A percentile compares a stretch with the other conserved stretches of the same genome.
phyloP scores from a whole-genome alignment of 2,329 filamentous ascomycete species.

The Aspergillus ochraceoroseus region DNA sequence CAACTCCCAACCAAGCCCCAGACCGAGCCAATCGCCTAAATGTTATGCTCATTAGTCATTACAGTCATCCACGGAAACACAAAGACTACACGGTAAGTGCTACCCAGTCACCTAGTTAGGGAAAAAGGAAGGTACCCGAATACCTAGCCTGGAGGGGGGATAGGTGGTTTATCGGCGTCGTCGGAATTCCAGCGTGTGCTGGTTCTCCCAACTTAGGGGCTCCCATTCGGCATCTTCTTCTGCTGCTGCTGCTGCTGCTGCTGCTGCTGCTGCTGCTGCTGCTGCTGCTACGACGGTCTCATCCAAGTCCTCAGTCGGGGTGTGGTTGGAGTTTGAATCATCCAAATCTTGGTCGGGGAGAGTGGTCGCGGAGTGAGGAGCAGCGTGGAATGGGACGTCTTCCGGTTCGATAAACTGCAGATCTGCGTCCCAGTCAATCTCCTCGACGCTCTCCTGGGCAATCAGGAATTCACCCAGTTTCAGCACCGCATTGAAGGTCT shows the following conservation, averaged over 20 bases:
- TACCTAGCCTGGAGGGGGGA: too few relatives aligned
- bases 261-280: too few relatives aligned
- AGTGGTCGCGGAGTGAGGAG: not conserved
- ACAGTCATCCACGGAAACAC: too few relatives aligned
- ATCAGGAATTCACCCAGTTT: slow-evolving; percentile 70
- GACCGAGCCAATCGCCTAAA: too few relatives aligned
- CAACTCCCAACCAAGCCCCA: too few relatives aligned
- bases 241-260: too few relatives aligned
- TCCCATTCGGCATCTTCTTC: slow-evolving; percentile 11
- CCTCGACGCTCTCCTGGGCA: slow-evolving; percentile 9
- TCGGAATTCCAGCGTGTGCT: slow-evolving; percentile 13
- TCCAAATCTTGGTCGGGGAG: not conserved
- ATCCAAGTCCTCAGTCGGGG: not conserved
- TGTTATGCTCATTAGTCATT: too few relatives aligned
- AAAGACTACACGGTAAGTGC: too few relatives aligned
- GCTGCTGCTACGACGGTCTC: too few relatives aligned
- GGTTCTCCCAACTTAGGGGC: slow-evolving; percentile 8
- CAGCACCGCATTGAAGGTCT: slow-evolving; percentile 75
- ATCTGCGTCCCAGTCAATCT: slow-evolving; percentile 17
- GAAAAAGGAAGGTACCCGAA: too few relatives aligned
- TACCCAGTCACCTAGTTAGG: too few relatives aligned
- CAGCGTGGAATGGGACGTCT: not conserved
- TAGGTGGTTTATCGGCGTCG: slow-evolving; percentile 9
- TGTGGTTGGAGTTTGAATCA: not conserved
- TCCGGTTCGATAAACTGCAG: slow-evolving; percentile 10